A percentile compares a stretch with the other conserved stretches of the same genome.
Evolutionary conservation across 306 rosid species (phyloP).

Genomic region (Acacia acuminata): DNA sequence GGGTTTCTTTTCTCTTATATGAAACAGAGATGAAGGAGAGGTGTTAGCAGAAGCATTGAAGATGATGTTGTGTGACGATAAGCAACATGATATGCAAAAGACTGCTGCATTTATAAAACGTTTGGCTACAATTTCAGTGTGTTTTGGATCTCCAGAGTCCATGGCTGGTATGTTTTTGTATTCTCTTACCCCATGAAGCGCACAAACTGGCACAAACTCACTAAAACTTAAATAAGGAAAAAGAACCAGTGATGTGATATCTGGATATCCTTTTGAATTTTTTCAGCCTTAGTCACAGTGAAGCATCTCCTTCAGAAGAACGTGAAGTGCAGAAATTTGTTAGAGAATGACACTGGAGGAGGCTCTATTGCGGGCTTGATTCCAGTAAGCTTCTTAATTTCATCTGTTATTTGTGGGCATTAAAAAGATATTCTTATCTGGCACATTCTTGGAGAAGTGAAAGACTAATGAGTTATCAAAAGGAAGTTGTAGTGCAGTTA

Average conservation of each 20-base stretch:
- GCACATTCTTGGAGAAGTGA: background rate
- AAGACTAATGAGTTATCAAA: background rate
- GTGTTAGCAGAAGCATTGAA: slow-evolving; percentile 92
- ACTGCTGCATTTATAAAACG: slow-evolving; percentile 96
- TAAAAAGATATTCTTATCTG: background rate
- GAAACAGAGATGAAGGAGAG: slow-evolving; percentile 83
- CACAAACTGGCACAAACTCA: background rate
- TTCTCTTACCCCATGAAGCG: background rate
- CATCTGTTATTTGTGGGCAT: slow-evolving; percentile 7
- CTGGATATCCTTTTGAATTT: slow-evolving; percentile 30
- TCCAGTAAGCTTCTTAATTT: slow-evolving; percentile 54
- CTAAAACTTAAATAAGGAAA: background rate
- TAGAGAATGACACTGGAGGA: slow-evolving; percentile 96
- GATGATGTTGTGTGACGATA: slow-evolving; percentile 92
- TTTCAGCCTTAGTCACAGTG: slow-evolving; percentile 86
- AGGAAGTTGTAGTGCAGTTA: background rate
- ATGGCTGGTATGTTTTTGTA: slow-evolving; percentile 72
- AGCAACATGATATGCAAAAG: slow-evolving; percentile 98
- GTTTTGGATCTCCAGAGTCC: slow-evolving; percentile 84
- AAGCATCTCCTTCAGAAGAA: slow-evolving; percentile 94
- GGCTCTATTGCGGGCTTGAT: slow-evolving; percentile 84
- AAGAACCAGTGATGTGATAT: background rate
- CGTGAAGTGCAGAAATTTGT: slow-evolving; percentile 85
- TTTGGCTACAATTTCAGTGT: slow-evolving; percentile 70
- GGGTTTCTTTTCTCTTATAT: slow-evolving; percentile 23